Base-by-base conservation (phyloP, 805 yeast species). In the Brettanomyces bruxellensis region DNA sequence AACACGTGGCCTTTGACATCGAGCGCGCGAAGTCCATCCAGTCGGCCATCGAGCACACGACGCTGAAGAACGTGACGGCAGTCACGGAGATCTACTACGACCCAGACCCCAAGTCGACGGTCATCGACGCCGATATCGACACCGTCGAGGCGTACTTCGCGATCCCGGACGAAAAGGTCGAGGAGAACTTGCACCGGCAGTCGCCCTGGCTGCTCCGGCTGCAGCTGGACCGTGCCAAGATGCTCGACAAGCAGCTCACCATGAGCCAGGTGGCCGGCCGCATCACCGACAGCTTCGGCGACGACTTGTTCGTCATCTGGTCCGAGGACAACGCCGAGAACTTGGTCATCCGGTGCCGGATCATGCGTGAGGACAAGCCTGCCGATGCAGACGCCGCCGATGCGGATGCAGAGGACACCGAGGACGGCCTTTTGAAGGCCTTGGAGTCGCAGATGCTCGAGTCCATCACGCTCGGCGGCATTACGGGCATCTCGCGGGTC, bases 251-350 rank as follows among this genome's bases (percentile, higher is more conserved):
- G 67, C 96, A 93, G 67, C 77, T 93, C 63, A 87, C 96, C 4
- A 93, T 95, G 97, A 86, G 95, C 54, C 96, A 93, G 71, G 98
- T 93, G 47, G 97, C 99, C 25, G 95, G 89, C 57, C 89, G 84
- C 72, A 93, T 93, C 50, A 83, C 89, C 53, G 90, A 86, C 61
- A 83, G 86, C 52, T 93, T 93, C 66, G 95, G 90, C 46, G 95
- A 89, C 57, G 99, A 93, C 68, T 70, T 93, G 69, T 93, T 91
- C 60, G 96, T 93, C 38, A 93, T 93, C 60, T 93, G 99, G 98
- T 88, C 97, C 42, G 99, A 95, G 74, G 99, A 93, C 72, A 91
- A 93, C 60, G 96, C 97, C 40, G 97, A 91, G 55, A 90, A 89
- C 67, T 82, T 93, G 67, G 83, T 93, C 51, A 86, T 93, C 56